Evolutionary conservation across 169 alveolate species (phyloP).

Genomic region (Theileria luwenshuni): DNA sequence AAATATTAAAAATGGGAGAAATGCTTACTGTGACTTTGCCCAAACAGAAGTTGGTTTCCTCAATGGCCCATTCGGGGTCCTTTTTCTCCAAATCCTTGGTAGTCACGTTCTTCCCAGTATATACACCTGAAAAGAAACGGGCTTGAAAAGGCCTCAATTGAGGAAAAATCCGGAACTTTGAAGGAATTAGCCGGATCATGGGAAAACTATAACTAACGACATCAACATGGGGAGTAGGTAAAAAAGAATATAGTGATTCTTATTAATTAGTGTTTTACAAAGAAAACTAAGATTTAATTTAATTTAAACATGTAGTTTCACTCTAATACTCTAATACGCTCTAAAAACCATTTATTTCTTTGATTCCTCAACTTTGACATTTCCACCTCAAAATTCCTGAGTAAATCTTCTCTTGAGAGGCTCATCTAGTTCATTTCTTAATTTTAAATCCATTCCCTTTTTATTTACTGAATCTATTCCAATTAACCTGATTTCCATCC

Average conservation of each 20-base stretch:
- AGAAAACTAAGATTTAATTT: too few relatives aligned
- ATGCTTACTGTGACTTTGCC: slow-evolving; percentile 84
- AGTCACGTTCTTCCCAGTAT: slow-evolving; percentile 84
- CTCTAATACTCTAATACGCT: too few relatives aligned
- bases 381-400: too few relatives aligned
- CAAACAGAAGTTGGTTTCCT: slow-evolving; percentile 91
- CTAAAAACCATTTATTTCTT: too few relatives aligned
- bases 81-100: slow-evolving; percentile 84
- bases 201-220: not conserved
- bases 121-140: slow-evolving; percentile 62
- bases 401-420: too few relatives aligned
- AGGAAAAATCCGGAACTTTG: slow-evolving; percentile 3
- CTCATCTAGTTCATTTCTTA: too few relatives aligned
- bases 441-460: not conserved
- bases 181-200: slow-evolving; percentile 16
- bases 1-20: not conserved
- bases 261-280: too few relatives aligned
- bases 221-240: slow-evolving; percentile 5
- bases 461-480: not conserved
- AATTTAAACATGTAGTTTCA: too few relatives aligned
- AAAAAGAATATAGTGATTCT: not conserved
- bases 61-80: slow-evolving; percentile 89
- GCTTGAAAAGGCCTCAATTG: slow-evolving; percentile 21
- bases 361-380: too few relatives aligned
- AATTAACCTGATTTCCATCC: too few relatives aligned